Percentiles rank a stretch among this genome's conserved stretches.
Evolutionary conservation across 495 filamentous ascomycete genomes (phyloP).

Genomic region (Sordaria brevicollis): DNA sequence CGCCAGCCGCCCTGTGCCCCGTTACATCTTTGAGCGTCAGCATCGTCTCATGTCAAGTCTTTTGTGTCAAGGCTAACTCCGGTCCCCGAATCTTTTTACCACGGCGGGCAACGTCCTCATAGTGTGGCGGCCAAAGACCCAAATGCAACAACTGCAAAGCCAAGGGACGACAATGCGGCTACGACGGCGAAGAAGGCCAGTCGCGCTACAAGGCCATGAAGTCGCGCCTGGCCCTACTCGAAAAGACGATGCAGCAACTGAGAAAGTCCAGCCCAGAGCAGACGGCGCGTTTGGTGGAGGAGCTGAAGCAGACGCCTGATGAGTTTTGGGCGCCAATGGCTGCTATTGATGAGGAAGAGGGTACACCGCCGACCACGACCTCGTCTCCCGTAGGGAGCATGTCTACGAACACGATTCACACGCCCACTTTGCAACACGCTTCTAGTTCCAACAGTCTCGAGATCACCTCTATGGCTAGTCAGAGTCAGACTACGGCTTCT

Average conservation of each 20-base stretch:
- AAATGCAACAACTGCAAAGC: neutral
- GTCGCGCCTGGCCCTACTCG: neutral
- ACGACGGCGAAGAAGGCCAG: neutral
- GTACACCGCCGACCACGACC: neutral
- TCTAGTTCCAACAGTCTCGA: neutral
- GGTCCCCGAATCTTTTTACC: neutral
- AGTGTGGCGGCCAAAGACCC: neutral
- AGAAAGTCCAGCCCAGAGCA: neutral
- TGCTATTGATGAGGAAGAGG: neutral
- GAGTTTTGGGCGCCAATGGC: neutral
- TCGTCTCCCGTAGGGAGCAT: neutral
- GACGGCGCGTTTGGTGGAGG: neutral
- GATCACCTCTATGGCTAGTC: neutral
- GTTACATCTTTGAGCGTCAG: too few relatives aligned
- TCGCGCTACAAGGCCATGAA: neutral
- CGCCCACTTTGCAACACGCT: neutral
- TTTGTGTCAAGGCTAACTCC: neutral
- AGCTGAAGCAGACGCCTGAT: neutral
- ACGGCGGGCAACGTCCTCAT: neutral
- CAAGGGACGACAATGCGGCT: neutral
- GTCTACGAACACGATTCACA: neutral
- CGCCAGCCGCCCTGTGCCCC: neutral
- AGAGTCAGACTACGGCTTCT: neutral
- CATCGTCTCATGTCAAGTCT: neutral
- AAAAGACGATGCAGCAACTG: neutral